Evolutionary conservation across 2,329 filamentous ascomycete genomes (phyloP).

Genomic region (Hymenoscyphus albidus): DNA sequence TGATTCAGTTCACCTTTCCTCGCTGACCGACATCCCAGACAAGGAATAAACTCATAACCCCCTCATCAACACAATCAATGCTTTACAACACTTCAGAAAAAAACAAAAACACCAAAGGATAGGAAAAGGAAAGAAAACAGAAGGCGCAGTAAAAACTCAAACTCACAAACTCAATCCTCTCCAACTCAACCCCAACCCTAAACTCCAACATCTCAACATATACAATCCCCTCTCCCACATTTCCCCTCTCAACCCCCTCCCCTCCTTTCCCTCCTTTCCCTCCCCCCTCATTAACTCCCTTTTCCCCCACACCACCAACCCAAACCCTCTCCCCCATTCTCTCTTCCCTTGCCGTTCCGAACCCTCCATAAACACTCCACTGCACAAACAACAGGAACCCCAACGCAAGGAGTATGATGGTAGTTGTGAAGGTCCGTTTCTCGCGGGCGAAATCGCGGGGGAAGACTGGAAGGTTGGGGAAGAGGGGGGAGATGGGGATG

Average conservation of each 20-base stretch:
- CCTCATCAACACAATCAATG: no score
- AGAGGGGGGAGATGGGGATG: not conserved
- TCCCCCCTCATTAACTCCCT: not conserved
- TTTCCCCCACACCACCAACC: no score
- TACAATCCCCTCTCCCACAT: not conserved
- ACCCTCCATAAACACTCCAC: not conserved
- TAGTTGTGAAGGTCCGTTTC: not conserved
- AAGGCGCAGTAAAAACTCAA: no score
- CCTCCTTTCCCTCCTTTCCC: not conserved
- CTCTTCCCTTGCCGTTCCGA: not conserved
- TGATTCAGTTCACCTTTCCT: not conserved
- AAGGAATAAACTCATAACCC: no score
- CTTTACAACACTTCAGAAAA: no score
- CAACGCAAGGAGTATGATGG: not conserved
- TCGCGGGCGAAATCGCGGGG: no score
- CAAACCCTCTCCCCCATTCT: not conserved
- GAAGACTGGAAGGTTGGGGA: not conserved
- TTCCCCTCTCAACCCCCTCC: not conserved
- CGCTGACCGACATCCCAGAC: not conserved
- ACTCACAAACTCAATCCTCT: slow-evolving; percentile 5
- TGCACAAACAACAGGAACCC: not conserved
- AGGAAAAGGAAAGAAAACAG: no score
- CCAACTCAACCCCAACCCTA: slow-evolving; percentile 8
- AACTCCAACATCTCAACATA: slow-evolving; percentile 3
- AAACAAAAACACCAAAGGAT: no score